Evolutionary conservation across 148 eudicot genomes (phyloP).

Genomic region (Bassia scoparia): DNA sequence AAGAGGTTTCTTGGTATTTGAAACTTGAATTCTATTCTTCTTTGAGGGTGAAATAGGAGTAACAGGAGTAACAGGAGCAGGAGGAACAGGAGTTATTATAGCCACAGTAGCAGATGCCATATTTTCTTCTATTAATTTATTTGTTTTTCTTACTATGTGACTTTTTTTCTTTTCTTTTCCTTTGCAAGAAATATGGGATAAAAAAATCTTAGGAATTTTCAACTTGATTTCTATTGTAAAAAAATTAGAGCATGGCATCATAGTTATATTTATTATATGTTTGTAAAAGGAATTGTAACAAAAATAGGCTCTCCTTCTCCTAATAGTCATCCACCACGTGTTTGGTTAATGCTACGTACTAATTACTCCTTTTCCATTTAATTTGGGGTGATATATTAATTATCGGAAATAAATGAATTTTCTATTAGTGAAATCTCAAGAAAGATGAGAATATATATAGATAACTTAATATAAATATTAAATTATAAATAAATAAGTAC

Average conservation of each 20-base stretch:
- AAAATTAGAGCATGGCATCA: neutral
- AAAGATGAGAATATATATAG: too few relatives aligned
- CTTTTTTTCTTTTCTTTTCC: neutral
- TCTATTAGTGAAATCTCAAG: too few relatives aligned
- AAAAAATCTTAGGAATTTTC: neutral
- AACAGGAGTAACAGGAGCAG: too few relatives aligned
- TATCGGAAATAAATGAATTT: too few relatives aligned
- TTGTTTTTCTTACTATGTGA: neutral
- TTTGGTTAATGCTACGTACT: neutral
- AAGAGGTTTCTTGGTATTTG: constrained; percentile 44
- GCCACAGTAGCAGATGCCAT: constrained; percentile 30
- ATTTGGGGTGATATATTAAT: neutral
- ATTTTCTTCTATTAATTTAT: neutral
- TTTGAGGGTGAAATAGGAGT: constrained; percentile 22
- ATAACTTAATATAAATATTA: too few relatives aligned
- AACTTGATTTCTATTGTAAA: constrained; percentile 1
- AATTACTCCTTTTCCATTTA: neutral
- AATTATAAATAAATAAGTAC: too few relatives aligned
- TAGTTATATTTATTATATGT: constrained; percentile 1
- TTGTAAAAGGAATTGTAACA: constrained; percentile 18
- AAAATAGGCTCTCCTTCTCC: constrained; percentile 16
- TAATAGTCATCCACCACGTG: constrained; percentile 21
- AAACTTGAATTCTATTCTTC: constrained; percentile 45
- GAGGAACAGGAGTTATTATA: constrained; percentile 12
- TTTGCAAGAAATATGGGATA: neutral